phyloP scores from a whole-genome alignment of 352 stramenopile species.

The Aphanomyces astaci region DNA sequence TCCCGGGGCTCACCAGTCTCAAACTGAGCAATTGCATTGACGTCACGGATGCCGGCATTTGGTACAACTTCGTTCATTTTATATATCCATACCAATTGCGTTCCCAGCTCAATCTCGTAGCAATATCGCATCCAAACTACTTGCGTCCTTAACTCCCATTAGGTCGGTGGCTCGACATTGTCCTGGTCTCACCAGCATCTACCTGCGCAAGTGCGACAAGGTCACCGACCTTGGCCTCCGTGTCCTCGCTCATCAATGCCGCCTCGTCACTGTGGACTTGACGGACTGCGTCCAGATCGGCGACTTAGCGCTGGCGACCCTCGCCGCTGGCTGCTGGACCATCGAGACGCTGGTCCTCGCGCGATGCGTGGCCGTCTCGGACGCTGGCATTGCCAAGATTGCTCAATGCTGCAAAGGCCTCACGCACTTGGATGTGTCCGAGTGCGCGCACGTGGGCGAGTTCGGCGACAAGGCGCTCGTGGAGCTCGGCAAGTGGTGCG shows the following conservation, averaged over 20 bases:
- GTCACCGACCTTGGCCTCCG: conserved; percentile 87
- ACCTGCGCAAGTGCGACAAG: conserved; percentile 59
- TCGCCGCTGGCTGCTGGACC: conserved; percentile 83
- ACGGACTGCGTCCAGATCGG: conserved; percentile 78
- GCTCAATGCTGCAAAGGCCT: conserved; percentile 79
- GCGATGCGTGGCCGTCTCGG: conserved; percentile 67
- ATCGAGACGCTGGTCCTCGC: conserved; percentile 76
- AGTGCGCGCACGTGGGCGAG: conserved; percentile 81
- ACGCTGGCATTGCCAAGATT: conserved; percentile 82
- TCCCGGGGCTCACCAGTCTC: conserved; percentile 61
- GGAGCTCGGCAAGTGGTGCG: conserved; percentile 79
- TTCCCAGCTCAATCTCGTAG: too few relatives aligned
- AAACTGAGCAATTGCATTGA: conserved; percentile 52
- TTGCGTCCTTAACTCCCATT: too few relatives aligned
- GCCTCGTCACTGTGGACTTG: conserved; percentile 70
- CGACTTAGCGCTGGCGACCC: conserved; percentile 73
- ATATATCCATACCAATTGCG: too few relatives aligned
- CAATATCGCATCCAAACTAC: too few relatives aligned
- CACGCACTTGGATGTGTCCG: conserved; percentile 72
- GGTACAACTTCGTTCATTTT: conserved; percentile 25
- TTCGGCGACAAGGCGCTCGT: conserved; percentile 89
- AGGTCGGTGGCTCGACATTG: conserved; percentile 71
- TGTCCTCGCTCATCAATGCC: conserved; percentile 82
- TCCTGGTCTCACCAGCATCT: conserved; percentile 55
- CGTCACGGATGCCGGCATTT: conserved; percentile 86